Evolutionary conservation across 140 eudicot species (phyloP).

Genomic region (Bidens hawaiensis): DNA sequence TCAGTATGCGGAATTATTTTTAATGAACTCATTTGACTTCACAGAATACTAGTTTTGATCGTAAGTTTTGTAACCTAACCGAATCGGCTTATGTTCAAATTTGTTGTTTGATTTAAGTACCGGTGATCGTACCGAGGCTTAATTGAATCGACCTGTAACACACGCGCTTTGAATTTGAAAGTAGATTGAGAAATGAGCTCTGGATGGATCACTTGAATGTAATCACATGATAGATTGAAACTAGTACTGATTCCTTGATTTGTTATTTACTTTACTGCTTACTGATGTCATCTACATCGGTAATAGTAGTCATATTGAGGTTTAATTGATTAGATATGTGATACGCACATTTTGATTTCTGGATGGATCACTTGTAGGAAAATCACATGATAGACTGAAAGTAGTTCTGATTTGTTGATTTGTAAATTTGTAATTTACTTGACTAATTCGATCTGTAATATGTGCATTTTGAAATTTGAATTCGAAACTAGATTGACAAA

Average conservation of each 20-base stretch:
- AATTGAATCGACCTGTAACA: slow-evolving; percentile 1
- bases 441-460: too few relatives aligned
- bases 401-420: neutral
- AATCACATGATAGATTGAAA: neutral
- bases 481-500: too few relatives aligned
- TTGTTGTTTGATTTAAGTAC: neutral
- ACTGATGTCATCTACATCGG: too few relatives aligned
- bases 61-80: neutral
- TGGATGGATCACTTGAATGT: slow-evolving; percentile 3
- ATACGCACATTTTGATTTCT: too few relatives aligned
- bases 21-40: neutral
- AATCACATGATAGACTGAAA: neutral
- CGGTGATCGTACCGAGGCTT: neutral
- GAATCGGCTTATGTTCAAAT: slow-evolving; percentile 1
- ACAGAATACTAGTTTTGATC: neutral
- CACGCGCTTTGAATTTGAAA: neutral
- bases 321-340: too few relatives aligned
- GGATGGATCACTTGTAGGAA: neutral
- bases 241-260: slow-evolving; percentile 1
- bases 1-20: too few relatives aligned
- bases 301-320: too few relatives aligned
- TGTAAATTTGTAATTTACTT: neutral
- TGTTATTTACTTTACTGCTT: neutral
- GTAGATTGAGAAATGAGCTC: neutral
- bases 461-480: too few relatives aligned